A percentile compares a stretch with the other conserved stretches of the same genome.
Evolutionary conservation across 192 early-diverging fungal genomes (phyloP).

Genomic region (Pilaira anomala): DNA sequence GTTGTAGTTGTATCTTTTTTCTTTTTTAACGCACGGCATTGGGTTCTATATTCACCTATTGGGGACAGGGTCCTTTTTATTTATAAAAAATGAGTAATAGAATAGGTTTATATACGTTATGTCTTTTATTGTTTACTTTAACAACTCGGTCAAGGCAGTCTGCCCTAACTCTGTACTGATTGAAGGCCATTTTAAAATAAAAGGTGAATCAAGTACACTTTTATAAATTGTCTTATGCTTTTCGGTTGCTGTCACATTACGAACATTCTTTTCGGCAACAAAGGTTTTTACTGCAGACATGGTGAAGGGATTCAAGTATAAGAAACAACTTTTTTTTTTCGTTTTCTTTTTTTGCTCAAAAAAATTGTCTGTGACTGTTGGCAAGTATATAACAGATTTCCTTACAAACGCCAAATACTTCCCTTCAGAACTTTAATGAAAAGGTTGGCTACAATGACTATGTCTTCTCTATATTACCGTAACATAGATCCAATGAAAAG

Average conservation of each 20-base stretch:
- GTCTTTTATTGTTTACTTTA: background rate
- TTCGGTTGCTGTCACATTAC: background rate
- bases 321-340: background rate
- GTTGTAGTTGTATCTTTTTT: background rate
- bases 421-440: no score
- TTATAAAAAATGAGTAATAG: background rate
- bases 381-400: no score
- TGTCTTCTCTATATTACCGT: no score
- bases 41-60: conserved; percentile 6
- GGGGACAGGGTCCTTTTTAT: conserved; percentile 11
- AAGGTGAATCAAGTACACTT: conserved; percentile 15
- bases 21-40: background rate
- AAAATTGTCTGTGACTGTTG: background rate
- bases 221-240: conserved; percentile 4
- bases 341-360: background rate
- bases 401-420: no score
- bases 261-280: background rate
- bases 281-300: no score
- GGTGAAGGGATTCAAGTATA: no score
- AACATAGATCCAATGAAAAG: no score
- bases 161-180: background rate
- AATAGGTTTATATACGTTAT: background rate
- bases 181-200: conserved; percentile 14
- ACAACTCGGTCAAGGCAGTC: background rate
- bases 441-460: no score